These are phyloP conservation scores for Xerocomellus amylosporus DNA, from an alignment of 768 basidiomycete species.

Conservation along the genomic window DNA sequence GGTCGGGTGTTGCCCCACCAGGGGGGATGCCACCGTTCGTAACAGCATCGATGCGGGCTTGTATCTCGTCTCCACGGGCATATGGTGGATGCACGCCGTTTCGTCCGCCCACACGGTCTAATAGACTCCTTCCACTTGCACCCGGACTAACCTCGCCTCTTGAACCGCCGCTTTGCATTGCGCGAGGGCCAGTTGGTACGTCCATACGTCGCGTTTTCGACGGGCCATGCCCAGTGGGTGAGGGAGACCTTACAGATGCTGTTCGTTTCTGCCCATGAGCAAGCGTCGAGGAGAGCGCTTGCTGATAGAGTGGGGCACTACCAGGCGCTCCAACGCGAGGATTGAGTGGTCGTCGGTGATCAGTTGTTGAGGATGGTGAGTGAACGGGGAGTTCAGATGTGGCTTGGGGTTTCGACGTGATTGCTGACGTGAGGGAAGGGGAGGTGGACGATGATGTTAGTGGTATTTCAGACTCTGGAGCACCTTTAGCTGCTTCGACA, in stretches of 20 bases:
- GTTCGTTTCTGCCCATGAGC: conserved; percentile 56
- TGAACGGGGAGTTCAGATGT: conserved; percentile 30
- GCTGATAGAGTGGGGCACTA: conserved; percentile 60
- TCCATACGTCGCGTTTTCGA: conserved; percentile 74
- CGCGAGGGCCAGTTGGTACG: conserved; percentile 81
- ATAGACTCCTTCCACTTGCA: conserved; percentile 55
- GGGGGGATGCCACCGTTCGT: conserved; percentile 48
- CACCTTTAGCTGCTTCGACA: conserved; percentile 69
- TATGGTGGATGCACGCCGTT: conserved; percentile 34
- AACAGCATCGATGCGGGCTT: conserved; percentile 76
- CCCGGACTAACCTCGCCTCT: conserved; percentile 15
- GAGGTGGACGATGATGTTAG: conserved; percentile 31
- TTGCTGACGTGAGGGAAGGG: conserved; percentile 19
- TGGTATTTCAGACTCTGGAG: conserved; percentile 48
- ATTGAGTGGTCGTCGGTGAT: conserved; percentile 38
- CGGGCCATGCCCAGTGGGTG: conserved; percentile 60
- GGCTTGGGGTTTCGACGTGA: conserved; percentile 26
- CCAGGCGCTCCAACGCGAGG: conserved; percentile 39
- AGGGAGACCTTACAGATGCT: conserved; percentile 61
- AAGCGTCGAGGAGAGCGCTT: conserved; percentile 65
- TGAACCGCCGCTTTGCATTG: conserved; percentile 50
- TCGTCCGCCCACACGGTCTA: conserved; percentile 76
- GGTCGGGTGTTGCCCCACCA: conserved; percentile 31
- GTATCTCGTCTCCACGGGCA: conserved; percentile 63
- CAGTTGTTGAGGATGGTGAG: conserved; percentile 14